Conservation (phyloP, 306 rosid genomes). For the Psophocarpus tetragonolobus region DNA sequence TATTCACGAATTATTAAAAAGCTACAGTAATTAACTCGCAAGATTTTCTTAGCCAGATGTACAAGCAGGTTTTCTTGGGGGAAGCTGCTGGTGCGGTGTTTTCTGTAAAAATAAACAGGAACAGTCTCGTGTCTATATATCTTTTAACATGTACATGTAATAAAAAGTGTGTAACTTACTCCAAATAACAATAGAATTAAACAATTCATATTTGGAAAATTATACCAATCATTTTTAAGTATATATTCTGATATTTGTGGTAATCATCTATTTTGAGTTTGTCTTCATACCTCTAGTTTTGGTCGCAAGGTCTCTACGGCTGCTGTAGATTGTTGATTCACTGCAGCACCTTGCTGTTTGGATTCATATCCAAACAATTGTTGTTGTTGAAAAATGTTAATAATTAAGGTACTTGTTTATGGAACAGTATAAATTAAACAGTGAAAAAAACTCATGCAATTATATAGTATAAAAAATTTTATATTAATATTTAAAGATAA, state of each 20-base stretch:
- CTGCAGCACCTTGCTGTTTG: constrained; percentile 68
- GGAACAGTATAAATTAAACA: background rate
- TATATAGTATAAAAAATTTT: no score
- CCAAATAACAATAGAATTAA: no score
- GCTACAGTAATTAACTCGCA: constrained; percentile 24
- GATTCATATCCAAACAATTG: background rate
- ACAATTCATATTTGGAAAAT: no score
- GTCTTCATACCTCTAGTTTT: constrained; percentile 53
- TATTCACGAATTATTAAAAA: background rate
- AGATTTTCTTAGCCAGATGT: constrained; percentile 48
- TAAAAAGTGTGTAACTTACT: no score
- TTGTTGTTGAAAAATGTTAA: background rate
- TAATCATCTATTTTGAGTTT: no score
- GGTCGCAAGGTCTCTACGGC: constrained; percentile 62
- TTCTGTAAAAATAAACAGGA: constrained; percentile 36
- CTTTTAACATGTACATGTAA: background rate
- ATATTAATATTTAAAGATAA: no score
- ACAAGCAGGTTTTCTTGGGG: constrained; percentile 68
- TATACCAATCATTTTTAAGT: no score
- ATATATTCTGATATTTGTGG: no score
- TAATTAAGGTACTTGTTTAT: background rate
- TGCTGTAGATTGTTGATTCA: constrained; percentile 52
- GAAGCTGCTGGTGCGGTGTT: constrained; percentile 76
- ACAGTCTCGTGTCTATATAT: background rate
- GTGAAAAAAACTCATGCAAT: no score